Evolutionary conservation across 345 rosid species (phyloP), one percentile per base, ranked within the genome.

Genomic region (Clarkia xantiana): DNA sequence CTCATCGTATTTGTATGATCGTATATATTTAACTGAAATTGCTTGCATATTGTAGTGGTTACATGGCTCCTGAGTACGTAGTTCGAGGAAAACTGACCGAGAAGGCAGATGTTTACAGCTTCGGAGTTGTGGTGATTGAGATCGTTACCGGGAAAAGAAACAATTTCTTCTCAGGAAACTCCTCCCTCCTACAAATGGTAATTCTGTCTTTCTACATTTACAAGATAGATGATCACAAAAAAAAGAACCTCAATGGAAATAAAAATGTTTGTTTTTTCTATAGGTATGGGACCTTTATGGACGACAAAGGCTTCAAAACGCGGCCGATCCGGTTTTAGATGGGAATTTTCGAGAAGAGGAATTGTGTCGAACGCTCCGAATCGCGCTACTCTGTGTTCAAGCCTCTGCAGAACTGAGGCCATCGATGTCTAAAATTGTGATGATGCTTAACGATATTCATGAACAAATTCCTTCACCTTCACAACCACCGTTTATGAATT

Each of bases 1-100:
- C n/a, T n/a, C n/a, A n/a, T n/a, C n/a, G n/a, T n/a, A n/a, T n/a
- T n/a, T n/a, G n/a, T n/a, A n/a, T n/a, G n/a, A n/a, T n/a, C n/a
- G n/a, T 5, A 29, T 15, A 1, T 18, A 25, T 15, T 3, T 29
- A 23, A n/a, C 16, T 25, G 10, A 16, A 22, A 14, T 16, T 38
- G 2, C n/a, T 12, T 23, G 29, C 39, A 14, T 10, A 34, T 13
- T 53, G 38, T 56, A 90, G 95, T 61, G 97, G 97, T 44, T 89
- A 85, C 63, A 82, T 82, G 97, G 94, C 95, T 22, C 97, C 97
- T 0, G 95, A 89, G 47, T 90, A 86, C 41, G 65, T 81, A 4
- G 80, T 79, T 53, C 67, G 76, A 0, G 97, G 97, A 29, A 72
- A 75, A 52, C 56, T 90, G 40, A 82, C 86, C 0, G 91, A 81